phyloP scores from a whole-genome alignment of 306 rosid genomes.

The Inga leiocalycina region DNA sequence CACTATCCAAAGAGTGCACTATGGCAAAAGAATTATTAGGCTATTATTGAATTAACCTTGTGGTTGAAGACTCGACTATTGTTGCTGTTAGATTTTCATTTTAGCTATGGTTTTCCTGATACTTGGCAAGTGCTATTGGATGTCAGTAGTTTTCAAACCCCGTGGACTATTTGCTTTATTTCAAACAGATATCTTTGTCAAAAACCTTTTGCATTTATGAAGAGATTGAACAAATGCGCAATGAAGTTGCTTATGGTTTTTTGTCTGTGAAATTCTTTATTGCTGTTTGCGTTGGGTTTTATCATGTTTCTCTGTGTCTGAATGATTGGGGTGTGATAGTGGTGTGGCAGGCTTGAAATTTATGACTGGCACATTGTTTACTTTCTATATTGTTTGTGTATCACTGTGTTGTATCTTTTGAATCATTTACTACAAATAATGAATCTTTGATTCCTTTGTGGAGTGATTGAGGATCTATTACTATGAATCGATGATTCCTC shows the following conservation, averaged over 20 bases:
- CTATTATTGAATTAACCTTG: too few relatives aligned
- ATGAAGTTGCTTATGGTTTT: background rate
- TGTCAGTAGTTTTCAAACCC: slow-evolving; percentile 71
- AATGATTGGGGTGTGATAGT: slow-evolving; percentile 47
- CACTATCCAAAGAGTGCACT: too few relatives aligned
- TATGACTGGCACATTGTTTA: slow-evolving; percentile 11
- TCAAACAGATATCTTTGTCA: slow-evolving; percentile 67
- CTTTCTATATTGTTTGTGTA: slow-evolving; percentile 10
- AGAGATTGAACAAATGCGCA: slow-evolving; percentile 82
- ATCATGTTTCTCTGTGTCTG: slow-evolving; percentile 34
- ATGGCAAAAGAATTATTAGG: too few relatives aligned
- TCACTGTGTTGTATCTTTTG: background rate
- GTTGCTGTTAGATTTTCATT: too few relatives aligned
- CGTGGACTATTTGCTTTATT: slow-evolving; percentile 55
- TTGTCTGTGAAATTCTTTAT: too few relatives aligned
- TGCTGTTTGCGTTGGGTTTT: background rate
- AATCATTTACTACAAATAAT: background rate
- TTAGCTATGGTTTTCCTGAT: too few relatives aligned
- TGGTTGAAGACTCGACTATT: too few relatives aligned
- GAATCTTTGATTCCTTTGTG: slow-evolving; percentile 18
- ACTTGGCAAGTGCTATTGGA: slow-evolving; percentile 70
- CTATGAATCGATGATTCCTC: slow-evolving; percentile 14
- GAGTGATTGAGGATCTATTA: slow-evolving; percentile 7
- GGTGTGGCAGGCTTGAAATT: slow-evolving; percentile 21
- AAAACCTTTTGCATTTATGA: slow-evolving; percentile 89